A percentile compares a stretch with the other conserved stretches of the same genome.
Conservation (phyloP, 257 asterid genomes). For the Forsythia viridissima region DNA sequence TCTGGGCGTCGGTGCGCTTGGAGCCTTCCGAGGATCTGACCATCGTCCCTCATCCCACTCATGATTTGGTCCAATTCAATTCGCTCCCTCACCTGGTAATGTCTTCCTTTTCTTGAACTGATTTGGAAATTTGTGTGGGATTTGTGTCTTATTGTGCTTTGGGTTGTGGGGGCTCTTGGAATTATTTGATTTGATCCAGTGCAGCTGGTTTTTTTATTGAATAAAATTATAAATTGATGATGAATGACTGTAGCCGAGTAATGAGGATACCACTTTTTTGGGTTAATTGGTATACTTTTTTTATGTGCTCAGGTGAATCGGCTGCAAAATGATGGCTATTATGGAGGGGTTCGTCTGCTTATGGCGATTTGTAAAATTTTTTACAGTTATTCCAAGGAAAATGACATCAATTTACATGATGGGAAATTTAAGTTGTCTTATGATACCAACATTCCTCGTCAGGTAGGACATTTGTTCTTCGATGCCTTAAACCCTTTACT, state of each 20-base stretch:
- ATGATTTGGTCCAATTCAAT: conserved; percentile 72
- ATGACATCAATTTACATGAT: conserved; percentile 48
- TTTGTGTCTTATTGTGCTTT: conserved; percentile 8
- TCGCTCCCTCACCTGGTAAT: conserved; percentile 69
- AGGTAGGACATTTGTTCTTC: conserved; percentile 44
- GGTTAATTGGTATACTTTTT: background rate
- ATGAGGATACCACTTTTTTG: background rate
- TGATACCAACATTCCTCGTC: conserved; percentile 92
- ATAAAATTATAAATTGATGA: background rate
- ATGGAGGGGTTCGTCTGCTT: conserved; percentile 91
- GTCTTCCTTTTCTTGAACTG: background rate
- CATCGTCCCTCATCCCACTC: conserved; percentile 70
- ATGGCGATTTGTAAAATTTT: conserved; percentile 82
- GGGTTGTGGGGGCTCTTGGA: conserved; percentile 10
- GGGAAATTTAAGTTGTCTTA: conserved; percentile 68
- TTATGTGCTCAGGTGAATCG: conserved; percentile 61
- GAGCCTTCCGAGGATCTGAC: conserved; percentile 59
- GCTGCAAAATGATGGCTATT: conserved; percentile 79
- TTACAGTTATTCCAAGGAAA: conserved; percentile 61
- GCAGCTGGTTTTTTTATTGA: background rate
- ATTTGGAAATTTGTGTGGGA: background rate
- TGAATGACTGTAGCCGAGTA: too few species aligned
- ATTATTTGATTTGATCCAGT: conserved; percentile 14
- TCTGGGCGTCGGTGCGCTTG: conserved; percentile 76
- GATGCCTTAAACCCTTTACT: background rate